Conservation (phyloP, 2,329 filamentous ascomycete genomes). For the Byssochlamys sp. region DNA sequence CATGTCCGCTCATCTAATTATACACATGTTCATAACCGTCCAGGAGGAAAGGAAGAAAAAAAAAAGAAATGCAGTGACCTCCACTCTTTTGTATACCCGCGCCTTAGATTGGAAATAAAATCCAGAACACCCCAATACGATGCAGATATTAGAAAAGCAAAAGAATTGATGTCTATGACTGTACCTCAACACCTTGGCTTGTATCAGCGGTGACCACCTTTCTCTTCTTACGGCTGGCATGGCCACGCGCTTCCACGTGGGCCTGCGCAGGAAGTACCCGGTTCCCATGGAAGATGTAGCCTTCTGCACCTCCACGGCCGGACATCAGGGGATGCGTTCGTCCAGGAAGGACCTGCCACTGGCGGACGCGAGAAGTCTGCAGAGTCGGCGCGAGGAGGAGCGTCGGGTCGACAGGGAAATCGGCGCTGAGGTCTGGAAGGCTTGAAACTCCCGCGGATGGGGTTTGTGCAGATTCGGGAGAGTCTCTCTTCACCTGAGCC, state of each 20-base stretch:
- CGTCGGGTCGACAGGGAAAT: constrained; percentile 82
- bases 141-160: neutral
- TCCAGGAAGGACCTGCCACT: constrained; percentile 85
- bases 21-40: neutral
- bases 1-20: neutral
- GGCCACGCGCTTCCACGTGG: constrained; percentile 72
- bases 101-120: neutral
- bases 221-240: constrained; percentile 55
- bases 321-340: constrained; percentile 94
- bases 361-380: constrained; percentile 67
- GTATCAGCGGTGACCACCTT: constrained; percentile 38
- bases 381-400: constrained; percentile 68
- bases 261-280: constrained; percentile 71
- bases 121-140: neutral
- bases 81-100: neutral
- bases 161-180: neutral
- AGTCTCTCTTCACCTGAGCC: neutral
- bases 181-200: neutral
- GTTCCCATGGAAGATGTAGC: constrained; percentile 78
- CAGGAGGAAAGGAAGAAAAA: neutral
- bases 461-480: neutral
- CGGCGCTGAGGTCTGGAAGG: constrained; percentile 35
- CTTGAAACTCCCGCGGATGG: constrained; percentile 1
- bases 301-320: constrained; percentile 73
- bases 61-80: neutral